Evolutionary conservation across 257 asterid genomes (phyloP).

Genomic region (Lavandula angustifolia): DNA sequence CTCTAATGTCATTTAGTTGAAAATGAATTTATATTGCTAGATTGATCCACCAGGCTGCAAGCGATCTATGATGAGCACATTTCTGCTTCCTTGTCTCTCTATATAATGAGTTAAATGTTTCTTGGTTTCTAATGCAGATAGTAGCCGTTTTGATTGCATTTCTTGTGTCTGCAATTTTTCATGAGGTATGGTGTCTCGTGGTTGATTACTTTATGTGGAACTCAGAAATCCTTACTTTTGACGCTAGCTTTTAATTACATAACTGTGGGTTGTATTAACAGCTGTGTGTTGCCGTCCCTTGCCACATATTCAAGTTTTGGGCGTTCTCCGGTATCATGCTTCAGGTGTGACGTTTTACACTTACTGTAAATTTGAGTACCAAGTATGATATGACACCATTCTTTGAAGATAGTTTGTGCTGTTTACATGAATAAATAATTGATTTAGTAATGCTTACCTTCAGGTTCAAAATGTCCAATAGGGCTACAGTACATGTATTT

Average conservation of each 20-base stretch:
- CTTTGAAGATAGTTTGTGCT: background rate
- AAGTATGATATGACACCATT: background rate
- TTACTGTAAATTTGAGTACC: constrained; percentile 1
- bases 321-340: constrained; percentile 89
- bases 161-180: constrained; percentile 89
- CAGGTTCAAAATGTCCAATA: background rate
- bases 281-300: constrained; percentile 96
- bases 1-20: background rate
- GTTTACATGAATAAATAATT: background rate
- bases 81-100: constrained; percentile 25
- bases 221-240: constrained; percentile 17
- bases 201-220: constrained; percentile 24
- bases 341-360: constrained; percentile 59
- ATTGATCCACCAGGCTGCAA: constrained; percentile 13
- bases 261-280: constrained; percentile 42
- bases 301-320: constrained; percentile 96
- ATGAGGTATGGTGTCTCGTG: constrained; percentile 61
- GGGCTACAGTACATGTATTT: background rate
- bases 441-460: constrained; percentile 16
- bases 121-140: constrained; percentile 54
- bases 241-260: constrained; percentile 3
- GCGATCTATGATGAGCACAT: constrained; percentile 7
- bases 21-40: background rate
- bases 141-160: constrained; percentile 79
- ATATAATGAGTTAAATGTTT: constrained; percentile 7